Base-by-base conservation (phyloP, 305 asterid species). In the Rubia tinctorum region DNA sequence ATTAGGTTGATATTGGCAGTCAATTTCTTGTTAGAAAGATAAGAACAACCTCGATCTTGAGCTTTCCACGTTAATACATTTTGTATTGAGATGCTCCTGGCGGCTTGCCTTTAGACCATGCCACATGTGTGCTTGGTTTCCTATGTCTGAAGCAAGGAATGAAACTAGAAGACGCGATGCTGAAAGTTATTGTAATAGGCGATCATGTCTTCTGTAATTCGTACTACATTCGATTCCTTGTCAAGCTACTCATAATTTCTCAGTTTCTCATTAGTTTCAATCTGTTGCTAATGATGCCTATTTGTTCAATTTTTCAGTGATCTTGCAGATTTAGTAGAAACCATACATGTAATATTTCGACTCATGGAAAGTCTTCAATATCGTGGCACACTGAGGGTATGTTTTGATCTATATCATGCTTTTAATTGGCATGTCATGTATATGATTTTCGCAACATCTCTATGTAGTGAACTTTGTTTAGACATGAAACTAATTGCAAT, bases 251-350 rank as follows among this genome's bases (percentile, higher is more conserved):
- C n/a, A n/a, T n/a, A n/a, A n/a, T n/a, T n/a, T n/a, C n/a, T n/a
- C n/a, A n/a, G n/a, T 56, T 37, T 55, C 11, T 13, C 44, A 47
- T 69, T 20, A 40, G 45, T 49, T 65, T 23, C 69, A 44, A 20
- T 25, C 43, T 62, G 20, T 60, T 49, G 12, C 27, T 73, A 39
- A 30, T 22, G 64, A 12, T 59, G 13, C 71, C 34, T 66, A 20
- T 17, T 73, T 58, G 10, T 27, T 68, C 60, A 22, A 82, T 86
- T 84, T 77, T 77, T 71, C 86, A 95, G 99, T 80, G 93, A 95
- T 86, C 97, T 95, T 82, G 87, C 96, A 70, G 91, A 92, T 89
- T 80, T 95, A 94, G 96, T 91, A 83, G 99, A 95, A 81, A 84
- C 86, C 42, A 78, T 91, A 84, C 88, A 88, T 73, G 87, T 88